Conservation (phyloP, 2,329 filamentous ascomycete genomes). For the Fusarium chuoi region DNA sequence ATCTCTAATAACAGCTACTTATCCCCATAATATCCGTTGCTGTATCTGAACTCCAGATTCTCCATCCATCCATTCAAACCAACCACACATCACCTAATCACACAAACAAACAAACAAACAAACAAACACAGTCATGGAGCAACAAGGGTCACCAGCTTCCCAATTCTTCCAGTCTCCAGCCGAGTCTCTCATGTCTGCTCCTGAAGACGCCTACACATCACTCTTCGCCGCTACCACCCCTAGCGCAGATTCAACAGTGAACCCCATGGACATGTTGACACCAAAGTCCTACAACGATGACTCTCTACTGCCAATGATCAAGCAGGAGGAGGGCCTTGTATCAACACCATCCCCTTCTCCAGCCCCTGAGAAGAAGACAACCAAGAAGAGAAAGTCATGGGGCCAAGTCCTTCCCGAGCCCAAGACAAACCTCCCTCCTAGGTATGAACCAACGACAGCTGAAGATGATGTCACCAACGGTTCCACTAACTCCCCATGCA, state of each 20-base stretch:
- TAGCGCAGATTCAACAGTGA: slow-evolving; percentile 49
- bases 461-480: neutral
- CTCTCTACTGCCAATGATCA: slow-evolving; percentile 13
- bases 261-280: slow-evolving; percentile 62
- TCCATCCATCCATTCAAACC: neutral
- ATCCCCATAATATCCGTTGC: slow-evolving; percentile 17
- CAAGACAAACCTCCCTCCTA: slow-evolving; percentile 93
- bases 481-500: slow-evolving; percentile 51
- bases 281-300: slow-evolving; percentile 55
- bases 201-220: slow-evolving; percentile 60
- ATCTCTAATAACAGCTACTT: neutral
- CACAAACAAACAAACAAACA: slow-evolving; percentile 17
- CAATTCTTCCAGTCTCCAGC: slow-evolving; percentile 65
- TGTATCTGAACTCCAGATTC: slow-evolving; percentile 10
- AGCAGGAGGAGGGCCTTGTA: slow-evolving; percentile 27
- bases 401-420: slow-evolving; percentile 96
- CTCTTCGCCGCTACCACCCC: slow-evolving; percentile 56
- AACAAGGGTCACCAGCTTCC: slow-evolving; percentile 55
- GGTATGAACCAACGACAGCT: slow-evolving; percentile 62
- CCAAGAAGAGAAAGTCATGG: slow-evolving; percentile 98
- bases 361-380: slow-evolving; percentile 70
- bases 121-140: slow-evolving; percentile 50
- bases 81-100: slow-evolving; percentile 9
- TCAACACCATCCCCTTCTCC: slow-evolving; percentile 42
- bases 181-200: slow-evolving; percentile 64